These are phyloP conservation scores for Paramecium caudatum DNA, from an alignment of 73 alveolate genomes.

Conservation along the genomic window DNA sequence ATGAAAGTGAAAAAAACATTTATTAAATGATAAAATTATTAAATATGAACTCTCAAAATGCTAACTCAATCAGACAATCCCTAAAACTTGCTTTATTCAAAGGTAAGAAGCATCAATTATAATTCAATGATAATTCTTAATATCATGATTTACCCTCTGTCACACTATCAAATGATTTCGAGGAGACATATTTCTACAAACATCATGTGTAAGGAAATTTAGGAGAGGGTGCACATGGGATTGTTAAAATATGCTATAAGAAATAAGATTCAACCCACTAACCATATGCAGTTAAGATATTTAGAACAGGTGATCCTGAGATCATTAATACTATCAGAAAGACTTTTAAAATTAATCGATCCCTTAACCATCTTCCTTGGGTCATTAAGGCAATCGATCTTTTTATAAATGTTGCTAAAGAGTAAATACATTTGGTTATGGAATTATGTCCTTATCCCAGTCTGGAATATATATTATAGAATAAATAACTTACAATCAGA, in stretches of 20 bases:
- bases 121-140: not conserved
- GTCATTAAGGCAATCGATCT: slow-evolving; percentile 37
- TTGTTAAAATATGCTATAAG: slow-evolving; percentile 29
- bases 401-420: slow-evolving; percentile 31
- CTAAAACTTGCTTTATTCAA: not conserved
- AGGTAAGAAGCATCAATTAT: not conserved
- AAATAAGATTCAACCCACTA: not conserved
- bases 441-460: slow-evolving; percentile 49
- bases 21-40: not conserved
- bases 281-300: slow-evolving; percentile 40
- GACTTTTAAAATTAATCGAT: slow-evolving; percentile 25
- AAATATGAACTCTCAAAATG: not conserved
- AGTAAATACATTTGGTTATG: slow-evolving; percentile 62
- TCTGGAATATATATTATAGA: not conserved
- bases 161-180: not conserved
- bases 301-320: slow-evolving; percentile 62
- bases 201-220: slow-evolving; percentile 15
- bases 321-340: slow-evolving; percentile 14
- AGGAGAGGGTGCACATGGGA: slow-evolving; percentile 67
- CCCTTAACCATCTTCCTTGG: slow-evolving; percentile 22
- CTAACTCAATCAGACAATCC: not conserved
- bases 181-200: slow-evolving; percentile 1
- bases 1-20: slow-evolving; percentile 72
- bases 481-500: not conserved
- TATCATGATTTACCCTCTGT: not conserved